Evolutionary conservation across 1,139 yeast species (phyloP), one percentile per base, ranked within the genome.

Genomic region (Suhomyces taliae): DNA sequence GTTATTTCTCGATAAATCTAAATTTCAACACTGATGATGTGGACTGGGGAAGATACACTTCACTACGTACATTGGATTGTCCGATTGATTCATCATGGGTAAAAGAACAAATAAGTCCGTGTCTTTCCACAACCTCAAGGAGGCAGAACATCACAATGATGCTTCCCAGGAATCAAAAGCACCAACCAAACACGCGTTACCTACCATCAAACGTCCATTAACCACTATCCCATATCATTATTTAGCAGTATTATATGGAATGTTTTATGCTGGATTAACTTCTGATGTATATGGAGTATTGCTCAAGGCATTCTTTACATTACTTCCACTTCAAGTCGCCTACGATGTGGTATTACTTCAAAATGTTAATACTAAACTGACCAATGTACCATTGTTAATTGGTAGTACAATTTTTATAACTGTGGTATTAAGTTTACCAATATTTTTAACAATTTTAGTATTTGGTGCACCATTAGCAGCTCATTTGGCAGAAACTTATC

Each of bases 391-490:
- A 3, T 59, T 78, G 36, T 56, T 75, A 27, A 50, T 76, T 1
- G 58, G 56, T 1, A 62, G 76, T 15, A 64, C 81, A 3, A 51
- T 76, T 1, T 58, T 80, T 1, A 52, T 79, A 6, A 60, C 85
- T 7, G 47, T 74, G 10, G 50, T 78, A 11, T 67, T 82, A 40
- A 69, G 88, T 2, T 49, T 79, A 2, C 83, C 86, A 3, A 63
- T 86, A 1, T 80, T 79, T 56, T 56, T 74, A 1, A 60, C 79
- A 1, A 62, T 86, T 44, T 69, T 90, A 4, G 59, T 90, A n/a
- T 82, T 89, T 60, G 99, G 99, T 7, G 96, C 97, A 0, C 97
- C 98, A 24, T 72, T 87, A 37, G 71, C 82, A 2, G 70, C 80
- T 1, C 74, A 76, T 41, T 57, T 79, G 26, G 53, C 57, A n/a